Base-by-base conservation (phyloP, 129 eudicot genomes). In the Lonicera japonica region DNA sequence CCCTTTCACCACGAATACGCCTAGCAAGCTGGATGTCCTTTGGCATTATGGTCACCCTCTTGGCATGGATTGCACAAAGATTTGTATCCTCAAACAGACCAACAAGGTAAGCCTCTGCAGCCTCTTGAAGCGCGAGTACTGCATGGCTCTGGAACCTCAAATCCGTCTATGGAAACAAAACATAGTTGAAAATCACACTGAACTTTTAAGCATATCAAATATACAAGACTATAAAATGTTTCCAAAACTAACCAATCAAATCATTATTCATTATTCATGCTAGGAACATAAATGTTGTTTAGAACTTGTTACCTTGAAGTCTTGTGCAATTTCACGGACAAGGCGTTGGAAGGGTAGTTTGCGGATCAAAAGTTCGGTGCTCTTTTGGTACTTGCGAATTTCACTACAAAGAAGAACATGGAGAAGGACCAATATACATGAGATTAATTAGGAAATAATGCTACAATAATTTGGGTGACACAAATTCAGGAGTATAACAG, bases 121-220 rank as follows among this genome's bases (percentile, higher is more conserved):
- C 75, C 62, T 70, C 75, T 23, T 70, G 75, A n/a, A 70, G 69
- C 1, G 75, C 75, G 23, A 72, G 70, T 45, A 72, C 77, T 18
- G 70, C 77, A 48, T 72, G 77, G 21, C 77, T 72, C 41, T 72
- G 77, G 52, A 72, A 72, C 70, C 77, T 65, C 65, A 72, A 36
- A 60, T 72, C 77, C 25, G 70, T 70, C 75, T 70, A 12, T 1
- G 63, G 8, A 29, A 29, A 18, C 19, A n/a, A 56, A 60, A 40
- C 40, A 45, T 10, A 10, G n/a, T 45, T 45, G n/a, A 15, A 45
- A 45, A 45, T 12, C n/a, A 45, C 51, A 45, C n/a, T 45, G 51
- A 15, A 45, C 51, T 12, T 45, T 15, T 8, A 45, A 45, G 16
- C n/a, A 45, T 10, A 45, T 45, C 51, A 45, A 0, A 15, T 45